Percentiles rank a stretch among this genome's conserved stretches.
phyloP scores from a whole-genome alignment of 2,329 filamentous ascomycete genomes.

The Epichloe sylvatica region DNA sequence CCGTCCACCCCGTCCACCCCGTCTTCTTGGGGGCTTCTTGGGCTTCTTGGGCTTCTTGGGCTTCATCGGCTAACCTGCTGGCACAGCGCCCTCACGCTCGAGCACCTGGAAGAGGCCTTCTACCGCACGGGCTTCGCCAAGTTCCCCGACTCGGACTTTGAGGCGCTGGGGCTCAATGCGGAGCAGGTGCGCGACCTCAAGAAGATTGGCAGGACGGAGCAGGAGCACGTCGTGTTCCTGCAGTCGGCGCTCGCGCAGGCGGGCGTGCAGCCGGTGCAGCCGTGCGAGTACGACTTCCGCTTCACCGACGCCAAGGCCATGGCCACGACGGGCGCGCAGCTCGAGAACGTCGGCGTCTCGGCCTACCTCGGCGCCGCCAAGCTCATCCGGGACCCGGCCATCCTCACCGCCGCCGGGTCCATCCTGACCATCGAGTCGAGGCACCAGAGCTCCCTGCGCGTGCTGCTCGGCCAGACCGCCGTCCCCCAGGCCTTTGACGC shows the following conservation, averaged over 20 bases:
- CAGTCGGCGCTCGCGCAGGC: constrained; percentile 46
- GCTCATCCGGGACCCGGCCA: constrained; percentile 42
- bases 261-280: constrained; percentile 50
- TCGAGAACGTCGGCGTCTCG: constrained; percentile 62
- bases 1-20: constrained; percentile 36
- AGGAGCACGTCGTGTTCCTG: constrained; percentile 26
- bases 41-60: no score
- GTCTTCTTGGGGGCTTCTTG: no score
- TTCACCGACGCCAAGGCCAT: constrained; percentile 52
- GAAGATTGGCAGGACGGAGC: constrained; percentile 48
- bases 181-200: constrained; percentile 35
- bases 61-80: no score
- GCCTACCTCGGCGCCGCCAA: constrained; percentile 60
- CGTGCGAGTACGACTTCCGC: constrained; percentile 60
- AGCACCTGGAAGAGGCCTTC: constrained; percentile 61
- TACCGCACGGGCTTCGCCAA: constrained; percentile 57
- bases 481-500: constrained; percentile 59
- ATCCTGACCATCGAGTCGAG: constrained; percentile 62
- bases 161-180: constrained; percentile 27
- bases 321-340: constrained; percentile 53
- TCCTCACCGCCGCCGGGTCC: constrained; percentile 52
- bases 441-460: constrained; percentile 60
- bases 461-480: constrained; percentile 41
- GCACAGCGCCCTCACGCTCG: constrained; percentile 48
- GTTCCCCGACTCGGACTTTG: constrained; percentile 52